Evolutionary conservation across 139 green algal genomes (phyloP).

Genomic region (Chlorella sp.): DNA sequence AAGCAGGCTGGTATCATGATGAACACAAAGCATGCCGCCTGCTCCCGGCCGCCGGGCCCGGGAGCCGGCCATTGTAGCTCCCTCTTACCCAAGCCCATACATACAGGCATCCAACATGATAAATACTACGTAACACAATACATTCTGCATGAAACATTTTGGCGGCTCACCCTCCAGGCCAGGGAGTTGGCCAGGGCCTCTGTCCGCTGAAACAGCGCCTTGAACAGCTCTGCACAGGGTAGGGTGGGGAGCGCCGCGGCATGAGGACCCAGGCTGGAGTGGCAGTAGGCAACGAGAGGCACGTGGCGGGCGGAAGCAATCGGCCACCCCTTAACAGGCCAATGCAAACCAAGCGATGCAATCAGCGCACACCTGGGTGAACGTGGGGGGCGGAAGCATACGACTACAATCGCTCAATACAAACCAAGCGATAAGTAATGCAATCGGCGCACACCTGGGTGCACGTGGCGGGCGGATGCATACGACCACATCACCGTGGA

Average conservation of each 20-base stretch:
- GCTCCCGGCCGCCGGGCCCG: too few relatives aligned
- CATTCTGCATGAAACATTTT: background rate
- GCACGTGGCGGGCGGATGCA: constrained; percentile 16
- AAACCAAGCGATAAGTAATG: too few relatives aligned
- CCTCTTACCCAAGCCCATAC: too few relatives aligned
- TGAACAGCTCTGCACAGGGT: constrained; percentile 6
- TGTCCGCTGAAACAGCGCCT: background rate
- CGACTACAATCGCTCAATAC: too few relatives aligned
- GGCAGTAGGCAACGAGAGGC: background rate
- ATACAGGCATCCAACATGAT: too few relatives aligned
- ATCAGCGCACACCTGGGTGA: background rate
- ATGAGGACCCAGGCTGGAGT: background rate
- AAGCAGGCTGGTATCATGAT: too few relatives aligned
- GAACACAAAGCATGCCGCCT: too few relatives aligned
- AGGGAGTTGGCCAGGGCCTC: background rate
- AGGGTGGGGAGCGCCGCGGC: background rate
- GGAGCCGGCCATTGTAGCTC: too few relatives aligned
- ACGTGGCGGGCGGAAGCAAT: background rate
- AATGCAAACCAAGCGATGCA: background rate
- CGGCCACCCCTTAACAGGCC: background rate
- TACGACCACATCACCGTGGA: constrained; percentile 4
- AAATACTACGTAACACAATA: too few relatives aligned
- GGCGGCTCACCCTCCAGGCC: constrained; percentile 7
- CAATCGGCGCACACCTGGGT: background rate
- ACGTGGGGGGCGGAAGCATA: too few relatives aligned